These are phyloP conservation scores for Entomortierella parvispora DNA, from an alignment of 192 early-diverging fungal species.

Conservation along the genomic window DNA sequence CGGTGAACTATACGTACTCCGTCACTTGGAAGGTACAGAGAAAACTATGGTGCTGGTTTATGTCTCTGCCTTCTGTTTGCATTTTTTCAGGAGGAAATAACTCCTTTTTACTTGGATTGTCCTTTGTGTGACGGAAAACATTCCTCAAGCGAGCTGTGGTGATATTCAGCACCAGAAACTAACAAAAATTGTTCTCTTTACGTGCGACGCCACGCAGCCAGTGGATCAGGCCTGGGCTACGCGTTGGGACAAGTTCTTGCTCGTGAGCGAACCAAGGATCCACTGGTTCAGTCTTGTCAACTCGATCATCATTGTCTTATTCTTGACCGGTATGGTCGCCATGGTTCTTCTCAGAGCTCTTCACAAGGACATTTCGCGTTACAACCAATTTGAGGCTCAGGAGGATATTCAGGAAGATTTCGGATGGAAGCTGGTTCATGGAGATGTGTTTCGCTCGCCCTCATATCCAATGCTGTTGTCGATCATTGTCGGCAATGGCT, in stretches of 20 bases:
- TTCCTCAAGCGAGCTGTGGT: no score
- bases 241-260: conserved; percentile 88
- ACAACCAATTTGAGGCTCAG: conserved; percentile 75
- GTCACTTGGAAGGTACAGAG: conserved; percentile 63
- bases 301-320: conserved; percentile 92
- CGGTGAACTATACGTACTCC: conserved; percentile 71
- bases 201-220: background rate
- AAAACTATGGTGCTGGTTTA: background rate
- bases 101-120: no score
- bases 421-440: conserved; percentile 98
- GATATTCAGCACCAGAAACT: background rate
- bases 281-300: conserved; percentile 97
- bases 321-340: conserved; percentile 91
- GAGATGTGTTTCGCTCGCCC: conserved; percentile 97
- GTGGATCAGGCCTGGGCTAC: conserved; percentile 81
- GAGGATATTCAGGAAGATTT: conserved; percentile 92
- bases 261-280: conserved; percentile 89
- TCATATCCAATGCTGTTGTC: conserved; percentile 76
- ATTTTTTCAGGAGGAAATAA: no score
- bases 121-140: no score
- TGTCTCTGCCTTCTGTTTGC: no score
- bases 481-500: conserved; percentile 87
- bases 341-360: conserved; percentile 90
- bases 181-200: background rate
- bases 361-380: conserved; percentile 92